Conservation (phyloP, 1,139 yeast species). For the Saccharomycopsis phalli region DNA sequence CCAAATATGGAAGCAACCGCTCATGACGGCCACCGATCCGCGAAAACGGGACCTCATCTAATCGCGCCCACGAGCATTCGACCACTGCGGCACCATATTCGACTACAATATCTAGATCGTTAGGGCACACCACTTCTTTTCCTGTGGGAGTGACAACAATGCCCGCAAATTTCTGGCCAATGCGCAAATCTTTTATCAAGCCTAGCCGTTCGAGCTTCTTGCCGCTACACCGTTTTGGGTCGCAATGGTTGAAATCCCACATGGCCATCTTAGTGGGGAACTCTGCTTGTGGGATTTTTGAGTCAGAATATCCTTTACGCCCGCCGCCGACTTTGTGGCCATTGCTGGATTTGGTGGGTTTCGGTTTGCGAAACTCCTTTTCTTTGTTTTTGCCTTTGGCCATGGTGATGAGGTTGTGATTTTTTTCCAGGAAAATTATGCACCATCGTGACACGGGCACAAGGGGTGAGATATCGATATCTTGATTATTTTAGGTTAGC, state of each 20-base stretch:
- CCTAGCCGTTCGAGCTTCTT: conserved; percentile 89
- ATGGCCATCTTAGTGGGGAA: conserved; percentile 71
- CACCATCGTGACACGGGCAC: too few species aligned
- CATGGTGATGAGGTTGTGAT: too few species aligned
- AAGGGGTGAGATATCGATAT: too few species aligned
- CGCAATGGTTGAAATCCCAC: conserved; percentile 98
- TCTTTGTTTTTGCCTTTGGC: conserved; percentile 61
- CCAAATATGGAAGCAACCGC: conserved; percentile 78
- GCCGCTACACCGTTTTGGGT: conserved; percentile 96
- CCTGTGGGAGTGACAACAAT: conserved; percentile 93
- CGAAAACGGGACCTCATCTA: conserved; percentile 89
- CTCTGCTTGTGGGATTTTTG: conserved; percentile 18
- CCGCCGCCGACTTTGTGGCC: conserved; percentile 45
- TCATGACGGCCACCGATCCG: conserved; percentile 91
- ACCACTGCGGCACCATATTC: conserved; percentile 88
- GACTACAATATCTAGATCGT: conserved; percentile 73
- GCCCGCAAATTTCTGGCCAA: conserved; percentile 90
- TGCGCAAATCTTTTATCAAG: conserved; percentile 61
- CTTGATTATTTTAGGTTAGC: too few species aligned
- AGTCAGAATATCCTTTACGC: conserved; percentile 23
- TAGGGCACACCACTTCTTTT: conserved; percentile 81
- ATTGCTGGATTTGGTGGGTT: conserved; percentile 47
- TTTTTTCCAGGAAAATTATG: too few species aligned
- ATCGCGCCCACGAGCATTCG: conserved; percentile 96
- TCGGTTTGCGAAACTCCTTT: conserved; percentile 33